Conservation (phyloP, 2,329 filamentous ascomycete species). For the Xylaria sp. region DNA sequence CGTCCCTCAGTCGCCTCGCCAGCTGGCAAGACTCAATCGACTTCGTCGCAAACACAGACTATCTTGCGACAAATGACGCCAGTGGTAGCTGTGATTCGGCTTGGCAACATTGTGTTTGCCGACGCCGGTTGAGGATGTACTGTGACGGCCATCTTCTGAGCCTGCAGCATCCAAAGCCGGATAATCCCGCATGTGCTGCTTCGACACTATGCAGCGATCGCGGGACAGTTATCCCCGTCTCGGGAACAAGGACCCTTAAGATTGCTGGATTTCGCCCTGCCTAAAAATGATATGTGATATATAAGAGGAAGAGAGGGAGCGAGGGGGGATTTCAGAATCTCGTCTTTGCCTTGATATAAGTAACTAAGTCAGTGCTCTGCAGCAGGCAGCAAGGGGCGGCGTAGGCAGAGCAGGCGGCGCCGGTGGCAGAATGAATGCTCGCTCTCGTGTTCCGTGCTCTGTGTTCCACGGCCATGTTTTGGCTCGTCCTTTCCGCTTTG, state of each 20-base stretch:
- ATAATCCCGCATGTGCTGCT: slow-evolving; percentile 53
- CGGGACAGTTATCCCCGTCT: slow-evolving; percentile 14
- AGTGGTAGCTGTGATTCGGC: slow-evolving; percentile 63
- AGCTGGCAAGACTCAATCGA: slow-evolving; percentile 55
- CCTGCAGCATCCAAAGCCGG: slow-evolving; percentile 45
- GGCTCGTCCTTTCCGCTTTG: neutral
- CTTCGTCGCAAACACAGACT: slow-evolving; percentile 59
- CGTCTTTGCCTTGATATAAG: slow-evolving; percentile 58
- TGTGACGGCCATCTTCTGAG: slow-evolving; percentile 20
- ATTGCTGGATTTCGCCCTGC: neutral
- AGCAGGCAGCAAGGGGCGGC: slow-evolving; percentile 43
- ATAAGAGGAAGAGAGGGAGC: neutral
- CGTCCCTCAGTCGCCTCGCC: slow-evolving; percentile 56
- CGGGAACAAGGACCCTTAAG: neutral
- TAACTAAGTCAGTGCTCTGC: slow-evolving; percentile 56
- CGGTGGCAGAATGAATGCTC: slow-evolving; percentile 55
- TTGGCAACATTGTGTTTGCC: slow-evolving; percentile 59
- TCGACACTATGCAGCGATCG: slow-evolving; percentile 56
- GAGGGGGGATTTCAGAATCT: slow-evolving; percentile 49
- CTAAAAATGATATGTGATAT: neutral
- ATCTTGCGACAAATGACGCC: slow-evolving; percentile 53
- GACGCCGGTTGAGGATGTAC: slow-evolving; percentile 57
- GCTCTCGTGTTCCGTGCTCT: slow-evolving; percentile 41
- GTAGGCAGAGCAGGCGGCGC: neutral
- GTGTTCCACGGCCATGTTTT: slow-evolving; percentile 61